A percentile compares a stretch with the other conserved stretches of the same genome.
phyloP scores from a whole-genome alignment of 345 rosid species.

The Durio zibethinus region DNA sequence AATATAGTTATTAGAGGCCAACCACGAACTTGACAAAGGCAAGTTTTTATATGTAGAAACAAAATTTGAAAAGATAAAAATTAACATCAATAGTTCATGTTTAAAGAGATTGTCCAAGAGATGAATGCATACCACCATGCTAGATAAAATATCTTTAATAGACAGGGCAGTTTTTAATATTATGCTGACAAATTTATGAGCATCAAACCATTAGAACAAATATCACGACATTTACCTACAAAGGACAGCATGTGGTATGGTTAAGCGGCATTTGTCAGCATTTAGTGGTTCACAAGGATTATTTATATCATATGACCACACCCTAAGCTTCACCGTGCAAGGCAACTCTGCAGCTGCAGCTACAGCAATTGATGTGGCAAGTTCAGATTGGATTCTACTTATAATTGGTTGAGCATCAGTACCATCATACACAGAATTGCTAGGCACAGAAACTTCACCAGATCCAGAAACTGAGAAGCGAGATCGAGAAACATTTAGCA shows the following conservation, averaged over 20 bases:
- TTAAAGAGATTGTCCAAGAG: background rate
- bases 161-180: background rate
- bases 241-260: conserved; percentile 89
- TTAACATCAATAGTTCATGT: background rate
- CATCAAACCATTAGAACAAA: conserved; percentile 5
- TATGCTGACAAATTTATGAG: background rate
- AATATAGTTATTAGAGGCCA: conserved; percentile 1
- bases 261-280: conserved; percentile 63
- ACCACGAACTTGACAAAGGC: background rate
- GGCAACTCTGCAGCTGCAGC: conserved; percentile 90
- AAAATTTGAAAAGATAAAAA: background rate
- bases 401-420: conserved; percentile 50
- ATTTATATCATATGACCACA: conserved; percentile 81
- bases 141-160: background rate
- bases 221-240: conserved; percentile 59
- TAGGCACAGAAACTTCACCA: conserved; percentile 37
- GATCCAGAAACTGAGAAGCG: conserved; percentile 43
- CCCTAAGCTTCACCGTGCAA: conserved; percentile 86
- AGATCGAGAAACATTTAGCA: conserved; percentile 37
- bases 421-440: conserved; percentile 29
- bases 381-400: conserved; percentile 64
- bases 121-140: background rate
- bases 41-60: background rate
- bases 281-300: conserved; percentile 61
- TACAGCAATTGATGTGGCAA: conserved; percentile 76